Evolutionary conservation across 2,329 filamentous ascomycete species (phyloP), one percentile per base, ranked within the genome.

Genomic region (Botryotinia convoluta): DNA sequence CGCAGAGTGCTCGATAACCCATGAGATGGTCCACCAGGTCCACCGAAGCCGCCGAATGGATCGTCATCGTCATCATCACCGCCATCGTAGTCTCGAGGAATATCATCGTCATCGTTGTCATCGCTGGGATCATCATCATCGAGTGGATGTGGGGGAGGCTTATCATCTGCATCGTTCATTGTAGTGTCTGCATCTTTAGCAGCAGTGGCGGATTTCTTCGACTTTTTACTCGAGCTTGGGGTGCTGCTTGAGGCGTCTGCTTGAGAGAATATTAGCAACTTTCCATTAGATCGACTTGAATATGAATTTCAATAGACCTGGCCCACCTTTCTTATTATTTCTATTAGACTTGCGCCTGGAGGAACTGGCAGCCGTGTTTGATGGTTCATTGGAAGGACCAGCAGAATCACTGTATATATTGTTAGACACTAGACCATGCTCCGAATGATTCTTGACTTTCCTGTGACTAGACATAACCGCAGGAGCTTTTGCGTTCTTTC

Each of bases 1-100:
- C 95, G 88, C 29, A 99, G 87, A 22, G 94, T 97, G 79, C 86
- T 93, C 10, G 93, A 93, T 42, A 98, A 84, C 29, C 90, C 89
- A 71, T 90, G 86, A 26, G 89, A 87, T 16, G 88, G 86, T 73
- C 87, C 87, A 63, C 87, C 88, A 64, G 88, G 87, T 60, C 91
- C 89, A 51, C 92, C 90, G 76, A 97, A 93, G 22, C 84, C 85
- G 72, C 85, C 84, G 79, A 92, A 91, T 3, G 89, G 88, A 77
- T 88, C 86, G 75, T 89, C 87, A 70, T 89, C 88, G 63, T 88
- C 87, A 51, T 87, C 86, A 65, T 89, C 88, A 48, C 84, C 83
- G 65, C 85, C 84, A 73, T 86, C 85, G 29, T 87, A 85, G 74
- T 87, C 83, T 71, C 84, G 85, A 48, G 81, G 82, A 74, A 83